phyloP scores from a whole-genome alignment of 768 basidiomycete genomes.

The Trametes maxima region DNA sequence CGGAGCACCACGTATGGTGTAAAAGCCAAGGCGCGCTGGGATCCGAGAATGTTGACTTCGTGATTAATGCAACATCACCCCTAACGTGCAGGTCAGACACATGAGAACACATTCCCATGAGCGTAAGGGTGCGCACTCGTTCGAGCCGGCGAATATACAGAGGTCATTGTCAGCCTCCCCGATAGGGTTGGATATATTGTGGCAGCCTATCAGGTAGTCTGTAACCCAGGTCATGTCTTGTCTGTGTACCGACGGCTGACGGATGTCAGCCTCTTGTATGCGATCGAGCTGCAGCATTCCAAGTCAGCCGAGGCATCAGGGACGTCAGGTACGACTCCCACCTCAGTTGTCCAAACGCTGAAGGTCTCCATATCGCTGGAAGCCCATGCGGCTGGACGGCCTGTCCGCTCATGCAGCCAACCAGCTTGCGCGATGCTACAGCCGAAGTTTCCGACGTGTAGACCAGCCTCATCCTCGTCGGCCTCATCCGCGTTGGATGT shows the following conservation, averaged over 20 bases:
- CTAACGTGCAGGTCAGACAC: slow-evolving; percentile 20
- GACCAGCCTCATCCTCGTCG: slow-evolving; percentile 86
- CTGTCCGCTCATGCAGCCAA: slow-evolving; percentile 49
- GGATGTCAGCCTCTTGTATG: slow-evolving; percentile 60
- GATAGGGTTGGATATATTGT: slow-evolving; percentile 33
- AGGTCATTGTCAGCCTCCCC: slow-evolving; percentile 40
- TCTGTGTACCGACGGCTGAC: slow-evolving; percentile 61
- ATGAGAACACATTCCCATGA: not conserved
- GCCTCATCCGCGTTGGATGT: slow-evolving; percentile 69
- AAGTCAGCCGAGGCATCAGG: not conserved
- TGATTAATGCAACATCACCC: slow-evolving; percentile 37
- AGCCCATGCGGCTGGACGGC: slow-evolving; percentile 65
- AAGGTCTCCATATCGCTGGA: slow-evolving; percentile 96
- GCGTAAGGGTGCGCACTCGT: slow-evolving; percentile 52
- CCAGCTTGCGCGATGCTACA: slow-evolving; percentile 79
- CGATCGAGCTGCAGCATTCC: slow-evolving; percentile 54
- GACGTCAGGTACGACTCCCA: slow-evolving; percentile 28
- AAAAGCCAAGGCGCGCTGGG: slow-evolving; percentile 32
- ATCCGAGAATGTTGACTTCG: slow-evolving; percentile 29
- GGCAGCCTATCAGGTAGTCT: slow-evolving; percentile 69
- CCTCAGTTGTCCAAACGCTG: slow-evolving; percentile 79
- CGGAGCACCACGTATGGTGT: slow-evolving; percentile 32
- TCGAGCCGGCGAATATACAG: slow-evolving; percentile 69
- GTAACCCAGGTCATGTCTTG: slow-evolving; percentile 70
- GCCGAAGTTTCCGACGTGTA: slow-evolving; percentile 85